phyloP scores from a whole-genome alignment of 2,329 filamentous ascomycete genomes.

The Bipolaris victoriae region DNA sequence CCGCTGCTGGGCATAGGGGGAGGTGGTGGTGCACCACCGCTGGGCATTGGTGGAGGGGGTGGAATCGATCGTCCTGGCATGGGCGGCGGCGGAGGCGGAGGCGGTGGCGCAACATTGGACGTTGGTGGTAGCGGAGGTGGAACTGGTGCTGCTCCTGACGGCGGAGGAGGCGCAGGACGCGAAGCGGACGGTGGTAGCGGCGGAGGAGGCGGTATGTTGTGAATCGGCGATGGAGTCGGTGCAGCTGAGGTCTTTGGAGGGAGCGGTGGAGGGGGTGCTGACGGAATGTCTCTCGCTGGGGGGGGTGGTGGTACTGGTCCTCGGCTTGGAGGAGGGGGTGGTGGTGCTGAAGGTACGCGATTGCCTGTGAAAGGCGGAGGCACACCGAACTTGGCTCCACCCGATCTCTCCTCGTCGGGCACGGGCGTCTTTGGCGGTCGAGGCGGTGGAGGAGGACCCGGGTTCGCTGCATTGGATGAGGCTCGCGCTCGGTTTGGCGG shows the following conservation, averaged over 20 bases:
- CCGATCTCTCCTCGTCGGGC: constrained; percentile 65
- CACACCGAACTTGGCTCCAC: constrained; percentile 70
- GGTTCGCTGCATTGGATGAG: constrained; percentile 56
- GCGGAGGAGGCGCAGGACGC: constrained; percentile 36
- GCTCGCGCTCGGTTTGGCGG: constrained; percentile 58
- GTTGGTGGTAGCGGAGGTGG: constrained; percentile 38
- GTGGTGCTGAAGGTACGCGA: constrained; percentile 65
- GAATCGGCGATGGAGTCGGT: constrained; percentile 67
- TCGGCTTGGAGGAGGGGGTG: constrained; percentile 77
- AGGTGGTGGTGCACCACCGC: constrained; percentile 41
- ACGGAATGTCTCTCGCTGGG: constrained; percentile 51
- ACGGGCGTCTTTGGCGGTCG: constrained; percentile 61
- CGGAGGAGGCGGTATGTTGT: constrained; percentile 34
- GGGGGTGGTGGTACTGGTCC: constrained; percentile 67
- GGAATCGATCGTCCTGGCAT: constrained; percentile 25
- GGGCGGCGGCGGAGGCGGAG: constrained; percentile 32
- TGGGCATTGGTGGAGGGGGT: constrained; percentile 46
- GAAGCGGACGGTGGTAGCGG: constrained; percentile 38
- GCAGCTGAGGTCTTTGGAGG: constrained; percentile 49
- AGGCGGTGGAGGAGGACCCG: constrained; percentile 70
- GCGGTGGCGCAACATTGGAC: constrained; percentile 34
- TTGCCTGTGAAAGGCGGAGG: constrained; percentile 79
- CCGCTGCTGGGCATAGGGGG: constrained; percentile 37
- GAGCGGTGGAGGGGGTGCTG: constrained; percentile 48
- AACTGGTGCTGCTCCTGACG: constrained; percentile 34